Conservation (phyloP, 2,329 filamentous ascomycete genomes). For the Epichloe baconii region DNA sequence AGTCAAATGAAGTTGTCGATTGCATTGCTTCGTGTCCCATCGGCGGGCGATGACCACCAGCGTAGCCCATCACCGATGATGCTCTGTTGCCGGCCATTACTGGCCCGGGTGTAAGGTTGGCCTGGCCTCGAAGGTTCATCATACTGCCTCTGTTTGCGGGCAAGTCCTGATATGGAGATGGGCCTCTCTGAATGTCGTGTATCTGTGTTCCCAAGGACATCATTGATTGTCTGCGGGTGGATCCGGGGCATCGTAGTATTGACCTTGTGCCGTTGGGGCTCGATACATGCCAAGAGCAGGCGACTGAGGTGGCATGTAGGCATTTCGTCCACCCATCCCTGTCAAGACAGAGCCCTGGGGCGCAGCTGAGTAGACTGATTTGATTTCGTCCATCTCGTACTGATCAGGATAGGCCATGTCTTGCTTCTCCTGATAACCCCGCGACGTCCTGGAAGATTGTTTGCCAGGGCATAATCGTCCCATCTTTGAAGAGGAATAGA, state of each 20-base stretch:
- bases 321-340: slow-evolving; percentile 59
- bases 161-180: slow-evolving; percentile 46
- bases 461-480: slow-evolving; percentile 85
- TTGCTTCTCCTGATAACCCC: slow-evolving; percentile 55
- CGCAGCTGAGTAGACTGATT: slow-evolving; percentile 87
- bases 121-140: slow-evolving; percentile 42
- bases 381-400: slow-evolving; percentile 97
- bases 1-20: slow-evolving; percentile 44
- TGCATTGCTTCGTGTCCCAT: slow-evolving; percentile 33
- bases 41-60: slow-evolving; percentile 32
- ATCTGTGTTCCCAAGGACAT: slow-evolving; percentile 47
- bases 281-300: slow-evolving; percentile 52
- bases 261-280: slow-evolving; percentile 30
- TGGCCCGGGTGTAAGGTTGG: slow-evolving; percentile 32
- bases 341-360: slow-evolving; percentile 79
- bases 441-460: slow-evolving; percentile 83
- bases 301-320: slow-evolving; percentile 74
- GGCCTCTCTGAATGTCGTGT: slow-evolving; percentile 33
- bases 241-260: slow-evolving; percentile 35
- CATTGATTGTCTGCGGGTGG: slow-evolving; percentile 56
- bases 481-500: slow-evolving; percentile 90
- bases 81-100: slow-evolving; percentile 23
- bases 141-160: slow-evolving; percentile 43
- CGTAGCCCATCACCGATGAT: slow-evolving; percentile 33
- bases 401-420: slow-evolving; percentile 57